Base-by-base conservation (phyloP, 2,329 filamentous ascomycete genomes). In the Neonectria magnoliae region DNA sequence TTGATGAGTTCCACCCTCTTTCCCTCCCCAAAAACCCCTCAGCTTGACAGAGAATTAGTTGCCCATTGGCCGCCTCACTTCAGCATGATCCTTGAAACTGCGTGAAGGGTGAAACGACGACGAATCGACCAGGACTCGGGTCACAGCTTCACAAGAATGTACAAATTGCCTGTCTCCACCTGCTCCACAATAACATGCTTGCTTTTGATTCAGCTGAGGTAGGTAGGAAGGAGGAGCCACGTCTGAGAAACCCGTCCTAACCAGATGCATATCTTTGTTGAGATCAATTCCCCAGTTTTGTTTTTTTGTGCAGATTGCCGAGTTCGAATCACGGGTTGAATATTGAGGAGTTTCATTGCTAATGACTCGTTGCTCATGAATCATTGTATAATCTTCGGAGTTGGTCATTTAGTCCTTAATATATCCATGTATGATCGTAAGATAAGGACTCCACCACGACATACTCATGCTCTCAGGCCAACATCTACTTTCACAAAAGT, bases 151-250 rank as follows among this genome's bases (percentile, higher is more conserved):
- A 42, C 38, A n/a, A 42, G 38, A 42, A 42, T 31, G 48, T 41
- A 55, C 53, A 22, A 33, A 20, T 54, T 41, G 42, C 20, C 3
- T 11, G 20, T 48, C 42, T 18, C 50, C 50, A 55, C 57, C n/a
- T 11, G 42, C 57, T 60, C 57, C 57, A 60, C 57, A 36, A 25
- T 3, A 33, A n/a, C 50, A 54, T 54, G 18, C 27, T 60, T 60
- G 57, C 57, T 60, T 54, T 60, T 60, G 33, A 54, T 42, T 54
- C 41, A 44, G 41, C 50, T 60, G 29, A 60, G 50, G 31, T 10
- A 20, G 16, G 31, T 13, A 18, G 14, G 25, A 22, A 18, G 14
- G 25, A 22, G n/a, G 16, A 48, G 29, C 29, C 29, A 14, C 18
- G n/a, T 25, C 48, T 7, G 14, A n/a, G 18, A 3, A 41, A 20